Conservation (phyloP, 2,329 filamentous ascomycete species). For the Aspergillus novofumigatus region DNA sequence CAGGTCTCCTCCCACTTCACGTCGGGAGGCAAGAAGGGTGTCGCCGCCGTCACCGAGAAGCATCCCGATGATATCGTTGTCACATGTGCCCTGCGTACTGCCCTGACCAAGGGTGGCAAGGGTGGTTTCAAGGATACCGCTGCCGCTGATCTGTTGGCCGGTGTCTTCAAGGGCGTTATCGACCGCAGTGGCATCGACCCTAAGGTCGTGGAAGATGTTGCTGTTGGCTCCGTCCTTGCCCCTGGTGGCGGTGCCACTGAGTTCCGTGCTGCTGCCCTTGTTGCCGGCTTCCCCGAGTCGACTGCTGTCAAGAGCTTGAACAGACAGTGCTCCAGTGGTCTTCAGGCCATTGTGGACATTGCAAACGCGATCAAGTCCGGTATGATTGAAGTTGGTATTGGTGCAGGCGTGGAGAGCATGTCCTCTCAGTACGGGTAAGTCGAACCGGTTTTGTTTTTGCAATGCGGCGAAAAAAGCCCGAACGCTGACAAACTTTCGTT, state of each 20-base stretch:
- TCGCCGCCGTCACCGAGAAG: constrained; percentile 40
- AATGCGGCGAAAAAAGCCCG: not conserved
- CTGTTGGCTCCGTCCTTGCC: constrained; percentile 84
- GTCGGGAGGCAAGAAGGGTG: constrained; percentile 34
- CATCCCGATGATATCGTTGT: constrained; percentile 73
- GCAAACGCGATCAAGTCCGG: constrained; percentile 86
- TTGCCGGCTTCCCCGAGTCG: constrained; percentile 82
- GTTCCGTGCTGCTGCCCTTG: constrained; percentile 86
- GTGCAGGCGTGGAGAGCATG: constrained; percentile 97
- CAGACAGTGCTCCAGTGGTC: constrained; percentile 87
- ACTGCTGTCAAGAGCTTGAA: constrained; percentile 86
- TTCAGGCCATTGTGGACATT: constrained; percentile 90
- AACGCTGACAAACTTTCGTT: not conserved
- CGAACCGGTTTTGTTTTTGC: not conserved
- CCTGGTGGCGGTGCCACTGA: constrained; percentile 94
- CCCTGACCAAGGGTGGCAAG: constrained; percentile 89
- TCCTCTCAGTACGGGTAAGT: constrained; percentile 79
- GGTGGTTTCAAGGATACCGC: constrained; percentile 94
- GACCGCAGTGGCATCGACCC: constrained; percentile 87
- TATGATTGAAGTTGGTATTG: constrained; percentile 94
- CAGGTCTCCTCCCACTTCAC: constrained; percentile 57
- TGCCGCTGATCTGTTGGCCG: constrained; percentile 78
- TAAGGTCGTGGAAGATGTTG: constrained; percentile 81
- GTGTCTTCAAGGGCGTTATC: constrained; percentile 76
- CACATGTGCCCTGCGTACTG: constrained; percentile 84